Evolutionary conservation across 352 stramenopile genomes (phyloP), one percentile per base, ranked within the genome.

Genomic region (Pythium periplocum): DNA sequence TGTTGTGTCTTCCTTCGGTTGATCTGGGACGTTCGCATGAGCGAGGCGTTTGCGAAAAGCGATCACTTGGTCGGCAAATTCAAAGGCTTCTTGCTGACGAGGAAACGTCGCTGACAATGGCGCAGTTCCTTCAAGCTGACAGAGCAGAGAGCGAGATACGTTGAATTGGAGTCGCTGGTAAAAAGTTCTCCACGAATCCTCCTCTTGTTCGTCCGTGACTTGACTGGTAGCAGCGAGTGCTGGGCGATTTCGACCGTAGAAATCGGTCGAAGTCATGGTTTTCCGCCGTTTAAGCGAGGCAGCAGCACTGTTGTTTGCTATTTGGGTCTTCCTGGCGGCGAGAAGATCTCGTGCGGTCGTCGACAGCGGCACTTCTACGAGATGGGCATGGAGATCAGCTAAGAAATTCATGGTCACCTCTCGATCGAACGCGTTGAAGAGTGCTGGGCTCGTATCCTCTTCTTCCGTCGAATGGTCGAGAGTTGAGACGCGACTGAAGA

Each of bases 101-200:
- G 79, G 78, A 50, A 94, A 94, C 4, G 68, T 75, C 6, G 70
- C 68, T 1, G 69, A 88, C 10, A 90, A 64, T 0, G 75, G 68
- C 0, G 81, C 78, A 2, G 74, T 85, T 34, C 83, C 83, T 64
- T 94, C 77, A 6, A 94, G 61, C 48, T 94, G 83, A 37, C 83
- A 94, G 58, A 87, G 51, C 2, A 87, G 49, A 6, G 83, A 94
- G 46, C 78, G 77, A 5, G 78, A 87, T 4, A 92, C 68, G 48
- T 75, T 70, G 57, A 87, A 94, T 52, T 87, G 75, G n/a, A 94
- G 70, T 39, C 83, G 80, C 36, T 86, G 50, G 51, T 87, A 89
- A 38, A 94, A 90, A 4, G 32, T 46, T 2, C 30, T 32, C 82
- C 82, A 92, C 5, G 46, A 53, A 0, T 44, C 9, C 3, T 37